phyloP scores from a whole-genome alignment of 208 protist species.

The Acanthamoeba quina region DNA sequence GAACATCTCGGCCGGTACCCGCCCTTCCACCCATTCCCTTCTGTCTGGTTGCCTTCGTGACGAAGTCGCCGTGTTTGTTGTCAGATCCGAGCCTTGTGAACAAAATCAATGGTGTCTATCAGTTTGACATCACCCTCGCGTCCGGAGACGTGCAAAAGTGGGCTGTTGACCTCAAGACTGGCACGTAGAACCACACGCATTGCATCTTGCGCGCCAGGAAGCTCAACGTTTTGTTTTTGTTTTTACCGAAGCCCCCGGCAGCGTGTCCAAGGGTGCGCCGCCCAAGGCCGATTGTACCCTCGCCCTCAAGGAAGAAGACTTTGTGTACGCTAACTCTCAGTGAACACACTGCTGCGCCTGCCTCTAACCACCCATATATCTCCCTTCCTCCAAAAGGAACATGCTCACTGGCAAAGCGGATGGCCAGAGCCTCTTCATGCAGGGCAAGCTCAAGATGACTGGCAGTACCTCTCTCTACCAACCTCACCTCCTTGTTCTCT shows the following conservation, averaged over 20 bases:
- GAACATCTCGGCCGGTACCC: conserved; percentile 16
- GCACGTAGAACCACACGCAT: too few relatives aligned
- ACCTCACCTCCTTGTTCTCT: not conserved
- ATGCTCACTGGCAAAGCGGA: conserved; percentile 79
- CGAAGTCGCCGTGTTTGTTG: too few relatives aligned
- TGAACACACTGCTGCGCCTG: too few relatives aligned
- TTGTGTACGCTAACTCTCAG: conserved; percentile 8
- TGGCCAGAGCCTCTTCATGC: conserved; percentile 76
- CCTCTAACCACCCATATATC: not conserved
- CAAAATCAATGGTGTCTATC: conserved; percentile 77
- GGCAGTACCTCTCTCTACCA: not conserved
- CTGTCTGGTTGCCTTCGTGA: too few relatives aligned
- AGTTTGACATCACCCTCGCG: conserved; percentile 68
- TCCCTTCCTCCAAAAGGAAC: not conserved
- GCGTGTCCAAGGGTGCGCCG: conserved; percentile 32
- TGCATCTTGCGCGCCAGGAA: too few relatives aligned
- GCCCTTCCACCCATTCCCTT: too few relatives aligned
- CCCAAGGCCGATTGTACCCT: conserved; percentile 81
- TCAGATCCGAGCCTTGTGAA: conserved; percentile 77
- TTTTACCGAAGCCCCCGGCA: conserved; percentile 54
- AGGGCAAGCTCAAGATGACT: conserved; percentile 82
- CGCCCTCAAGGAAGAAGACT: conserved; percentile 76
- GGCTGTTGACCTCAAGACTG: conserved; percentile 81
- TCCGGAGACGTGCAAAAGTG: conserved; percentile 63
- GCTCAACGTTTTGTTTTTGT: not conserved